Percentiles rank a stretch among this genome's conserved stretches.
phyloP scores from a whole-genome alignment of 768 basidiomycete genomes.

The Tubosaeta sp. region DNA sequence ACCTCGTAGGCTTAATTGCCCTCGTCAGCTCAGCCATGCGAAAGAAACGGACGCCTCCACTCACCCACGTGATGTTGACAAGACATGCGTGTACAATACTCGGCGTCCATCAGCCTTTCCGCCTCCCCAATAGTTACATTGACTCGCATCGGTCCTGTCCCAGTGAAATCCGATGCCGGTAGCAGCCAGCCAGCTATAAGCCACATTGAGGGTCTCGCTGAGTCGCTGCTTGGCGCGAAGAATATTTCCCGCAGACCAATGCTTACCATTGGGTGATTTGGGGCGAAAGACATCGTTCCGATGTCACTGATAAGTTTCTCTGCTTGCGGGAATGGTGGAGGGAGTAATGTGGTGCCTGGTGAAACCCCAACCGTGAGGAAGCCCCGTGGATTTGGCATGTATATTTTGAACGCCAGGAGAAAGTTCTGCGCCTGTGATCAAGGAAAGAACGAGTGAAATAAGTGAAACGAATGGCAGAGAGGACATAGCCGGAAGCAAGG shows the following conservation, averaged over 20 bases:
- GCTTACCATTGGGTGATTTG: conserved; percentile 28
- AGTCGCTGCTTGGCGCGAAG: conserved; percentile 20
- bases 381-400: conserved; percentile 38
- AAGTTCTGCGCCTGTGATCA: conserved; percentile 16
- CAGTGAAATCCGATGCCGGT: conserved; percentile 21
- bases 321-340: conserved; percentile 26
- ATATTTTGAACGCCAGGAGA: conserved; percentile 21
- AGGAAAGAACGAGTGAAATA: conserved; percentile 3
- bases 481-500: background rate
- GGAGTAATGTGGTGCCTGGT: conserved; percentile 34
- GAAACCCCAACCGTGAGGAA: conserved; percentile 35
- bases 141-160: conserved; percentile 25
- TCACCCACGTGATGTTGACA: conserved; percentile 24
- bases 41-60: background rate
- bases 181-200: conserved; percentile 26
- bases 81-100: conserved; percentile 28
- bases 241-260: conserved; percentile 28
- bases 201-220: conserved; percentile 17
- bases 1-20: conserved; percentile 24
- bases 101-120: conserved; percentile 29
- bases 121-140: conserved; percentile 29
- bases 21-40: background rate
- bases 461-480: conserved; percentile 6
- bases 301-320: conserved; percentile 22
- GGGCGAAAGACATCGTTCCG: conserved; percentile 28